Percentiles rank a stretch among this genome's conserved stretches.
These are phyloP conservation scores for Sporisorium exsertum DNA, from an alignment of 1,284 basidiomycete genomes.

Conservation along the genomic window DNA sequence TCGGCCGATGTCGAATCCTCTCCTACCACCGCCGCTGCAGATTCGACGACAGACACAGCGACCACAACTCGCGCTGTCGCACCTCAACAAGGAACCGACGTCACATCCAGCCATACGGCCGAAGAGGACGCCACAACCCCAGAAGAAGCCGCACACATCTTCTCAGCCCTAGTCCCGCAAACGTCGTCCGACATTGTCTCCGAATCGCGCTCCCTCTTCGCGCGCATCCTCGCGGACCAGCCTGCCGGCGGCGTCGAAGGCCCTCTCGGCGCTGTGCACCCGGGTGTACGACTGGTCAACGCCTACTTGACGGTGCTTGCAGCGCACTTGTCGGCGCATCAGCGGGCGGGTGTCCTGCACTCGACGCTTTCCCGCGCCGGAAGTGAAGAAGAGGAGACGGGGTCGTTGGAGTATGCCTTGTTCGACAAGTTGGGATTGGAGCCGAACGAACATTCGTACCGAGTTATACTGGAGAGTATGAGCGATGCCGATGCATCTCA, in stretches of 20 bases:
- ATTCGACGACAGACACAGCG: not conserved
- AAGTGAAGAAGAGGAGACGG: not conserved
- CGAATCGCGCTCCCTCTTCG: constrained; percentile 80
- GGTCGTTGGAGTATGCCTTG: constrained; percentile 28
- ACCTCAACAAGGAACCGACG: not conserved
- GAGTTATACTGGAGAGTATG: constrained; percentile 48
- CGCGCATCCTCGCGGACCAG: constrained; percentile 76
- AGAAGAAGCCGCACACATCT: constrained; percentile 72
- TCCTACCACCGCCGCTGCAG: not conserved
- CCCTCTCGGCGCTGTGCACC: constrained; percentile 76
- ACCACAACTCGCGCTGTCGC: not conserved
- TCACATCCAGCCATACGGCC: not conserved
- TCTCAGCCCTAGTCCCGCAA: constrained; percentile 74
- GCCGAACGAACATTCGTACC: constrained; percentile 56
- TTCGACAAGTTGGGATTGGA: constrained; percentile 40
- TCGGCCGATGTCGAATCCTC: not conserved
- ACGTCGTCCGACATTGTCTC: constrained; percentile 79
- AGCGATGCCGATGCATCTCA: not conserved
- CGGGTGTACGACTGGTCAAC: constrained; percentile 79
- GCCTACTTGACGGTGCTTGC: constrained; percentile 82
- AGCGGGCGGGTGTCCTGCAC: constrained; percentile 5
- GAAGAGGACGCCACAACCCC: constrained; percentile 69
- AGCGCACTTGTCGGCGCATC: constrained; percentile 61
- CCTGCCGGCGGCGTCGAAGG: constrained; percentile 43
- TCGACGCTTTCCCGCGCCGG: not conserved